Evolutionary conservation across 257 asterid species (phyloP).

Genomic region (Cynanchum wilfordii): DNA sequence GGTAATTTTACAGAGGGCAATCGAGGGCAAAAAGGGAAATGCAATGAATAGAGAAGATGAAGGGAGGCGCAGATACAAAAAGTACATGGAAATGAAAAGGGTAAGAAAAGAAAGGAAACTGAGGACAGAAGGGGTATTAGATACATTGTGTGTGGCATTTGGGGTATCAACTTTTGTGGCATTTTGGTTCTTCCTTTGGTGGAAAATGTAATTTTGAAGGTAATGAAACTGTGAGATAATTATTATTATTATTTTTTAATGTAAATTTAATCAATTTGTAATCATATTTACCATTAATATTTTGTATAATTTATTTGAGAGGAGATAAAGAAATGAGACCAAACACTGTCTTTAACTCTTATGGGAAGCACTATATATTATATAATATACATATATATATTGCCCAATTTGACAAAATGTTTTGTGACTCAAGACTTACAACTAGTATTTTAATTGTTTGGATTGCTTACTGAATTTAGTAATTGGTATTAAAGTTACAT

Average conservation of each 20-base stretch:
- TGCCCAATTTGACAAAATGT: too few relatives aligned
- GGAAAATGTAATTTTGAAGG: background rate
- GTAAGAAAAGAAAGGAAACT: constrained; percentile 48
- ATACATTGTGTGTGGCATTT: constrained; percentile 48
- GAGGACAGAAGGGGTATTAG: constrained; percentile 61
- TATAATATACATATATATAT: too few relatives aligned
- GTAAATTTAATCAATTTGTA: background rate
- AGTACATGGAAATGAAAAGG: constrained; percentile 49
- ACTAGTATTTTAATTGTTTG: background rate
- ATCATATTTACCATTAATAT: background rate
- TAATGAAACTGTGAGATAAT: too few relatives aligned
- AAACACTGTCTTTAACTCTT: too few relatives aligned
- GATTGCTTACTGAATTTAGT: background rate
- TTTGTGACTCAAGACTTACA: background rate
- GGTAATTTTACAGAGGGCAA: constrained; percentile 51
- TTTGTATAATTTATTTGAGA: too few relatives aligned
- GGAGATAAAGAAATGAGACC: too few relatives aligned
- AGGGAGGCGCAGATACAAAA: constrained; percentile 36
- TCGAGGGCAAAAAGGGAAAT: constrained; percentile 63
- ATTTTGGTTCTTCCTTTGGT: constrained; percentile 27
- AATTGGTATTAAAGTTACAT: background rate
- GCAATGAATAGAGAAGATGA: constrained; percentile 39
- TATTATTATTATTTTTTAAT: too few relatives aligned
- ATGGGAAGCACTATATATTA: too few relatives aligned
- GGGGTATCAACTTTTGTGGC: constrained; percentile 50